Conservation (phyloP, 805 yeast species). For the Isabelozyma gotoi region DNA sequence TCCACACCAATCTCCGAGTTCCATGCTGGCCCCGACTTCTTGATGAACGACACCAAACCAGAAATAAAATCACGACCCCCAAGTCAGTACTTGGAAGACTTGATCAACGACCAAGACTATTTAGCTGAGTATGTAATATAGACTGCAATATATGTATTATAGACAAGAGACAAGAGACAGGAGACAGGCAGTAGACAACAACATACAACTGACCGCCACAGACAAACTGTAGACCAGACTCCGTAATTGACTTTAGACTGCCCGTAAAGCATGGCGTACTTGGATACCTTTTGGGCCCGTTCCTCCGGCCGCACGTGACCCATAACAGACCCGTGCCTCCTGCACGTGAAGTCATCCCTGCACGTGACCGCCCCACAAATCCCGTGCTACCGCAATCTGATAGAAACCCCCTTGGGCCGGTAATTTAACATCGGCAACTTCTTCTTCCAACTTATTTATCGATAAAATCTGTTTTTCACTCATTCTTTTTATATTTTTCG, state of each 20-base stretch:
- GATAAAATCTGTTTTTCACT: not conserved
- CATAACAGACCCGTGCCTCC: not conserved
- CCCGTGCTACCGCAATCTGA: not conserved
- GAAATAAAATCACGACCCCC: slow-evolving; percentile 43
- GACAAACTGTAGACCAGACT: too few species aligned
- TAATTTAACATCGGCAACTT: not conserved
- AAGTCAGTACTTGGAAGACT: slow-evolving; percentile 46
- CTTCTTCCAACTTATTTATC: not conserved
- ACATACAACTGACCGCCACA: too few species aligned
- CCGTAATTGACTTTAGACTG: too few species aligned
- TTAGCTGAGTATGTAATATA: too few species aligned
- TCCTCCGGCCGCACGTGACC: too few species aligned
- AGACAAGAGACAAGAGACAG: too few species aligned
- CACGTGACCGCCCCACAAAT: not conserved
- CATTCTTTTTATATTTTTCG: not conserved
- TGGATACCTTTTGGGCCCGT: too few species aligned
- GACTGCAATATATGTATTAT: too few species aligned
- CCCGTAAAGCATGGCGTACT: too few species aligned
- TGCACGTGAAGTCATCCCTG: too few species aligned
- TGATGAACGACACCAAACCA: not conserved
- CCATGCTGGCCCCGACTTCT: not conserved
- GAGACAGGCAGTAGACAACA: too few species aligned
- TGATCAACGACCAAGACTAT: slow-evolving; percentile 25
- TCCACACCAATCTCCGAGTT: not conserved
- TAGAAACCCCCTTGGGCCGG: not conserved